Evolutionary conservation across 257 asterid genomes (phyloP).

Genomic region (Plantago ovata): DNA sequence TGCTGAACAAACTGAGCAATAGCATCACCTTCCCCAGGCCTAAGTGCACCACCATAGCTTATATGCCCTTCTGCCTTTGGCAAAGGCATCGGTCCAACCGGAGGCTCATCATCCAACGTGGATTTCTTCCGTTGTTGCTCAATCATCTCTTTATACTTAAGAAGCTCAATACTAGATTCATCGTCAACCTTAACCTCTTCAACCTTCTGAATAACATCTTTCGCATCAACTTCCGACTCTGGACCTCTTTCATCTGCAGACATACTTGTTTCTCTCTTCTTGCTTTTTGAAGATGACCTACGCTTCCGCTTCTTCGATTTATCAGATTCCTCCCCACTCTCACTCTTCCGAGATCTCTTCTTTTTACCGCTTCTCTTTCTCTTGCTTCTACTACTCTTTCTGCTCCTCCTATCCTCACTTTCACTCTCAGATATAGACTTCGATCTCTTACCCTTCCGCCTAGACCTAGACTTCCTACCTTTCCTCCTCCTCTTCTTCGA

Average conservation of each 20-base stretch:
- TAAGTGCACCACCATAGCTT: conserved; percentile 97
- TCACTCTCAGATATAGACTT: no score
- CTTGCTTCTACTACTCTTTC: conserved; percentile 32
- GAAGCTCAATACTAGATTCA: conserved; percentile 46
- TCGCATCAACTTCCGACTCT: conserved; percentile 32
- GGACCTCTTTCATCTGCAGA: conserved; percentile 22
- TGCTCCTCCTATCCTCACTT: conserved; percentile 23
- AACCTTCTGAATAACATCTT: conserved; percentile 22
- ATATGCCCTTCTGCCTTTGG: conserved; percentile 95
- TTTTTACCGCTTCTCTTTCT: conserved; percentile 42
- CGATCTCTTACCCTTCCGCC: conserved; percentile 37
- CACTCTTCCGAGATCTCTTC: conserved; percentile 46
- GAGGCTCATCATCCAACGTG: conserved; percentile 51
- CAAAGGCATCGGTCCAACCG: conserved; percentile 93
- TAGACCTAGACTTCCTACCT: conserved; percentile 26
- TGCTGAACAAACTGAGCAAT: conserved; percentile 98
- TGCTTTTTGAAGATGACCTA: conserved; percentile 43
- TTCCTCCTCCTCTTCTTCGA: conserved; percentile 38
- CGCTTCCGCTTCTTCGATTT: conserved; percentile 35
- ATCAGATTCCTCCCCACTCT: conserved; percentile 31
- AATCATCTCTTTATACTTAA: conserved; percentile 59
- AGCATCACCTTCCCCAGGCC: conserved; percentile 99
- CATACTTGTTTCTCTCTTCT: conserved; percentile 34
- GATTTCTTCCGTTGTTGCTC: conserved; percentile 54
- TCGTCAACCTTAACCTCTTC: conserved; percentile 36